Evolutionary conservation across 148 eudicot genomes (phyloP), one percentile per base, ranked within the genome.

Genomic region (Rhododendron williamsianum): DNA sequence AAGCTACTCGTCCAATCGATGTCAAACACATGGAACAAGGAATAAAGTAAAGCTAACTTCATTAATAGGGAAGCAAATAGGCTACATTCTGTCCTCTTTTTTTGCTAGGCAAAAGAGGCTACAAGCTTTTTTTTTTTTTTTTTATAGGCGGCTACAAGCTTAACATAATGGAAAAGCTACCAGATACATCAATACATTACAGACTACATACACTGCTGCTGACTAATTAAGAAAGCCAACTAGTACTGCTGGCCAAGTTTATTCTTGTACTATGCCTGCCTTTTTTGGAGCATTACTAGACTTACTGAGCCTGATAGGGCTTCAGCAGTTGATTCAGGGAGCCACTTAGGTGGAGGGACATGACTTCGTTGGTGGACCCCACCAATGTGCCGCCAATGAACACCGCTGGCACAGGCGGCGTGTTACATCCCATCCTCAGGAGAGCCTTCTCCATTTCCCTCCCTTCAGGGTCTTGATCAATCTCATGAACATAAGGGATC

Each of bases 401-500:
- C 60, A 97, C 93, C 1, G 98, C 94, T 15, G 99, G 99, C 8
- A 94, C 89, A 0, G 94, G 74, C 16, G 36, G 90, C 0, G 93
- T 87, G 84, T 81, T 93, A 88, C 93, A 91, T 1, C 99, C 99
- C 49, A 92, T 80, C 88, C 93, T 92, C 87, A 77, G 81, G 63
- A 95, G 91, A 0, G 98, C 99, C 85, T 89, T 93, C 92, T 97
- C 98, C 51, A 96, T 91, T 89, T 94, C 95, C 86, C 91, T 89
- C 11, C 98, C 94, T 1, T 92, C 95, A 0, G 97, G 93, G 71
- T 94, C 98, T 48, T 86, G 88, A 46, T 96, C 99, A 10, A 95
- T 67, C 81, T 96, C 95, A 80, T 91, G 90, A 21, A 92, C 91
- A 80, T 81, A 54, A 2, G 95, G 98, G 16, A n/a, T 86, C n/a